Conservation (phyloP, 1,284 basidiomycete genomes). For the Cutaneotrichosporon sp. region DNA sequence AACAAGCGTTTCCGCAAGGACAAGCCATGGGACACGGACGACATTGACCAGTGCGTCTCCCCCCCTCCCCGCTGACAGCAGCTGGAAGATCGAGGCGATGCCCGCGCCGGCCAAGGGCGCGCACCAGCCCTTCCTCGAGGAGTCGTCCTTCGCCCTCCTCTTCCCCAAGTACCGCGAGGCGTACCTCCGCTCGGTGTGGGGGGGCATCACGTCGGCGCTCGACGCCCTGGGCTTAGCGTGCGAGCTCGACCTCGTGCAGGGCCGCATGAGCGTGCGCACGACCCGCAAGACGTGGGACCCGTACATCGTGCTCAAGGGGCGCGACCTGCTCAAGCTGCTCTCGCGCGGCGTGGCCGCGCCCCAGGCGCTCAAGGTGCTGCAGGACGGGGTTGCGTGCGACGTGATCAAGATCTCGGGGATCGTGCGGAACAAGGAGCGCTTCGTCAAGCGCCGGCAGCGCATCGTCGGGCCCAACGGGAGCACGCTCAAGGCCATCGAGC, state of each 20-base stretch:
- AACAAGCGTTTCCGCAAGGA: conserved; percentile 88
- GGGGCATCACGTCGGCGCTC: conserved; percentile 81
- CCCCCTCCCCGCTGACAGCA: not conserved
- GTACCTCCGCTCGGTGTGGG: conserved; percentile 93
- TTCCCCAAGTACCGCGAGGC: conserved; percentile 99
- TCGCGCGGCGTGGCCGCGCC: conserved; percentile 80
- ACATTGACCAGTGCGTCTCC: conserved; percentile 91
- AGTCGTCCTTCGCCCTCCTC: conserved; percentile 95
- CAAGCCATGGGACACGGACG: conserved; percentile 98
- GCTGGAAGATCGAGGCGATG: conserved; percentile 92
- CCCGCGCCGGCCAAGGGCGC: conserved; percentile 62
- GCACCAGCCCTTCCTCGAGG: conserved; percentile 75
- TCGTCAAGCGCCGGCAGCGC: conserved; percentile 92
- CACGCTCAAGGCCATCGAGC: conserved; percentile 97
- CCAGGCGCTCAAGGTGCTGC: conserved; percentile 85
- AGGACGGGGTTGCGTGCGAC: conserved; percentile 89
- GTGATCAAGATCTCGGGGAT: conserved; percentile 97
- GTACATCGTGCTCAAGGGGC: conserved; percentile 91
- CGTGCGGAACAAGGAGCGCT: conserved; percentile 94
- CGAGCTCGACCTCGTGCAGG: conserved; percentile 92
- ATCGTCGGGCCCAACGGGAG: conserved; percentile 97
- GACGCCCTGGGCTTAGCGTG: conserved; percentile 84
- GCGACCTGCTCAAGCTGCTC: conserved; percentile 93
- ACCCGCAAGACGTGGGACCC: conserved; percentile 97
- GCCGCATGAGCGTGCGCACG: conserved; percentile 95